Evolutionary conservation across 2,329 filamentous ascomycete genomes (phyloP).

Genomic region (Zalaria obscura): DNA sequence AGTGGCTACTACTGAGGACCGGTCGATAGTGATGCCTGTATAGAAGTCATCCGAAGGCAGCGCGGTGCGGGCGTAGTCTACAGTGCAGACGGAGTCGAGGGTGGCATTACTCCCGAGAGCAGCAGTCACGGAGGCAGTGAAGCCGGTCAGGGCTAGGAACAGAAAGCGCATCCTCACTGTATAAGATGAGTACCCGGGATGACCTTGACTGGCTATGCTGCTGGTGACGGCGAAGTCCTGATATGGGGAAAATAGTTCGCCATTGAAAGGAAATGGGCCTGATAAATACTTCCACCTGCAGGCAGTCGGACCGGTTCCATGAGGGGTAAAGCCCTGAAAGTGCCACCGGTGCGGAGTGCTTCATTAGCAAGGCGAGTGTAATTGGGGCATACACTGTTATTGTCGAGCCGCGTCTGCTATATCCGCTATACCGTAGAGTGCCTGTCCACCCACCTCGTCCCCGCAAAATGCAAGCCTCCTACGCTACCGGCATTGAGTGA

Average conservation of each 20-base stretch:
- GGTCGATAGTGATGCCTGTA: conserved; percentile 23
- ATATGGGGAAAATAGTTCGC: background rate
- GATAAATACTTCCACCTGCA: background rate
- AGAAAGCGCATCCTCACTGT: background rate
- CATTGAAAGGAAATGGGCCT: background rate
- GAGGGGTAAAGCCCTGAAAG: background rate
- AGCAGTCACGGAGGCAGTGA: background rate
- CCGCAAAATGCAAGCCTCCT: background rate
- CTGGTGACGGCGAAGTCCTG: background rate
- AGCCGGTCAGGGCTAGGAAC: background rate
- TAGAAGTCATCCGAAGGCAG: conserved; percentile 7
- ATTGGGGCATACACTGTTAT: background rate
- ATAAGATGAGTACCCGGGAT: background rate
- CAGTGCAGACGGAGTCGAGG: conserved; percentile 7
- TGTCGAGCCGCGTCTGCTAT: background rate
- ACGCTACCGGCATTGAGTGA: background rate
- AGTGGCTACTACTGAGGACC: conserved; percentile 22
- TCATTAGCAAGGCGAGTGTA: background rate
- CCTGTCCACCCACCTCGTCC: background rate
- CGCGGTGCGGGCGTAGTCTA: conserved; percentile 6
- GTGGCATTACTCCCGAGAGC: conserved; percentile 2
- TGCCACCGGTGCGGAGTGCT: background rate
- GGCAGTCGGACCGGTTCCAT: background rate
- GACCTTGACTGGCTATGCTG: background rate
- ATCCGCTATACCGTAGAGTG: background rate